These are phyloP conservation scores for Pythium guiyangense DNA, from an alignment of 352 stramenopile genomes.

Conservation along the genomic window DNA sequence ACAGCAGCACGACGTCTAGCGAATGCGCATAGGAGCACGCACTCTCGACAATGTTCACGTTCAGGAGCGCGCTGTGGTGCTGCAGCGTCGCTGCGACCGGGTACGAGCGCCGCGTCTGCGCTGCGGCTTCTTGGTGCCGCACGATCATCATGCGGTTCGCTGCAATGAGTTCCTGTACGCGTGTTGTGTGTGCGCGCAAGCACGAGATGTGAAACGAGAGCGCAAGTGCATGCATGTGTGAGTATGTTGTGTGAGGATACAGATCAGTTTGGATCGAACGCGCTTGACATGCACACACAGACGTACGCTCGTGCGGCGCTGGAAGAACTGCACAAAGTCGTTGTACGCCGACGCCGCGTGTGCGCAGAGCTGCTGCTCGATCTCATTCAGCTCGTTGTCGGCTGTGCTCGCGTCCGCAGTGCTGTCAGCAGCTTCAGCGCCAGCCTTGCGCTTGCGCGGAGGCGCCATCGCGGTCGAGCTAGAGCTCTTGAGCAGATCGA, in stretches of 20 bases:
- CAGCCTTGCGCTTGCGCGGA: conserved; percentile 2
- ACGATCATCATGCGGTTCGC: conserved; percentile 50
- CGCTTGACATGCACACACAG: background rate
- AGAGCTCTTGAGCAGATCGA: too few species aligned
- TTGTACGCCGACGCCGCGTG: conserved; percentile 64
- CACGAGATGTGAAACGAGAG: background rate
- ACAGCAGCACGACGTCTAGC: background rate
- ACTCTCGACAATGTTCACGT: conserved; percentile 45
- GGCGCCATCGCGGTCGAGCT: background rate
- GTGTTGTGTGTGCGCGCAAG: background rate
- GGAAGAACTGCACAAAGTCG: conserved; percentile 56
- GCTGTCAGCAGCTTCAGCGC: background rate
- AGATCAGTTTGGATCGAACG: background rate
- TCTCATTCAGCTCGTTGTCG: conserved; percentile 27
- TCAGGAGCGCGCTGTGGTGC: conserved; percentile 37
- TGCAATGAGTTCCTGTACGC: conserved; percentile 41
- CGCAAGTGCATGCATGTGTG: background rate
- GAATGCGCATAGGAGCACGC: conserved; percentile 6
- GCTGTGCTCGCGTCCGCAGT: background rate
- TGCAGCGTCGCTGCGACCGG: conserved; percentile 17
- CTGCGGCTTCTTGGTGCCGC: conserved; percentile 24
- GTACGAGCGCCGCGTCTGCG: conserved; percentile 20
- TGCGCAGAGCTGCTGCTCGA: conserved; percentile 71
- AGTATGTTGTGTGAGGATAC: background rate
- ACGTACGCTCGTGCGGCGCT: conserved; percentile 53